Evolutionary conservation across 441 rosid genomes (phyloP).

Genomic region (Kokia cookei): DNA sequence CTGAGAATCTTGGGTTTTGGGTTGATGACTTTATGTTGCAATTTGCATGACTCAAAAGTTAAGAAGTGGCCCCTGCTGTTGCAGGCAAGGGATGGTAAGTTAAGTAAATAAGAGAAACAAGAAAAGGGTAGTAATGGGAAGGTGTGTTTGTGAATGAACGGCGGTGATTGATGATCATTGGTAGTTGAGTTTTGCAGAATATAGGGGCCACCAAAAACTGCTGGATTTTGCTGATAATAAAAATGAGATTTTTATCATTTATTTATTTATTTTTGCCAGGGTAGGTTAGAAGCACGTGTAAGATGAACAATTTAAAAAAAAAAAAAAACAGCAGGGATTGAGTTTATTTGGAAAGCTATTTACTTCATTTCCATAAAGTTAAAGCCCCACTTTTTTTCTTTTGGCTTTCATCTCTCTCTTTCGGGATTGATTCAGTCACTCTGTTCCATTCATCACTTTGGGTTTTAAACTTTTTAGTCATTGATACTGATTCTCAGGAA

Average conservation of each 20-base stretch:
- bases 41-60: neutral
- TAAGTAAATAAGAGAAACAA: neutral
- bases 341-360: neutral
- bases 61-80: neutral
- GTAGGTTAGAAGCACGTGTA: neutral
- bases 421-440: neutral
- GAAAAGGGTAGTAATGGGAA: neutral
- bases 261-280: neutral
- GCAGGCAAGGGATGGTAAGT: neutral
- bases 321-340: neutral
- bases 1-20: constrained; percentile 14
- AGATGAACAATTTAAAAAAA: neutral
- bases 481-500: neutral
- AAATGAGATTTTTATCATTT: neutral
- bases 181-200: neutral
- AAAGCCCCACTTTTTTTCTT: neutral
- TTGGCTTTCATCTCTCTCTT: neutral
- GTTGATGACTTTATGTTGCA: neutral
- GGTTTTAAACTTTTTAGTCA: neutral
- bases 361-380: neutral
- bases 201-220: neutral
- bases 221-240: neutral
- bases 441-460: neutral
- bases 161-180: neutral
- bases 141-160: neutral